Base-by-base conservation (phyloP, 495 filamentous ascomycete species). In the Alectoria sarmentosa region DNA sequence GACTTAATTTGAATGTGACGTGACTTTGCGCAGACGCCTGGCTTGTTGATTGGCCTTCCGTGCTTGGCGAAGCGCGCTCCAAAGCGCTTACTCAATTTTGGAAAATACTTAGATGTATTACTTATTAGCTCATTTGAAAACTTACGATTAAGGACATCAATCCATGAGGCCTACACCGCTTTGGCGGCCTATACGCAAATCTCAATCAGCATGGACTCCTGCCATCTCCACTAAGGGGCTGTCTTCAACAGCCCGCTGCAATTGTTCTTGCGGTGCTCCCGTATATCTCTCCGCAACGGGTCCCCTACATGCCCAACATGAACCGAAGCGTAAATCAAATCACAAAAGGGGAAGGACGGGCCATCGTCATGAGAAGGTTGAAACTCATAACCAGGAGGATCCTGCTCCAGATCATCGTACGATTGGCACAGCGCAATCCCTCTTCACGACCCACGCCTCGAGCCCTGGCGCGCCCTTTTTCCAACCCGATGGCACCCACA, bases 381-480 rank as follows among this genome's bases (percentile, higher is more conserved):
- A 52, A 54, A 26, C 19, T 32, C 26, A 57, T 11, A 7, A 0
- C 10, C 28, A 17, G 30, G 23, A 19, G 2, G 15, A 10, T n/a
- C 73, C 78, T 54, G 63, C 75, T 2, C 15, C 37, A 58, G 82
- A 96, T 68, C 91, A 96, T 74, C 87, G 91, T 66, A 76, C 82
- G 46, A 76, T 95, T 48, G 89, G 84, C 58, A 76, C 84, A 36
- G 77, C 81, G 26, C 91, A 93, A 62, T 84, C 88, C 54, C 83
- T 97, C 13, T 94, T 93, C 72, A 89, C 84, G 28, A 89, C 84
- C 0, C 90, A 90, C 14, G 69, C 80, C 55, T 90, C 91, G 73
- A 92, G 89, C 67, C 91, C 92, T 4, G 92, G 92, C 1, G 94
- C 92, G 17, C 91, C 92, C 7, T 83, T 97, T 17, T 91, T 97